Percentiles rank a stretch among this genome's conserved stretches.
These are phyloP conservation scores for Candida stauntonica DNA, from an alignment of 805 yeast genomes.

Conservation along the genomic window DNA sequence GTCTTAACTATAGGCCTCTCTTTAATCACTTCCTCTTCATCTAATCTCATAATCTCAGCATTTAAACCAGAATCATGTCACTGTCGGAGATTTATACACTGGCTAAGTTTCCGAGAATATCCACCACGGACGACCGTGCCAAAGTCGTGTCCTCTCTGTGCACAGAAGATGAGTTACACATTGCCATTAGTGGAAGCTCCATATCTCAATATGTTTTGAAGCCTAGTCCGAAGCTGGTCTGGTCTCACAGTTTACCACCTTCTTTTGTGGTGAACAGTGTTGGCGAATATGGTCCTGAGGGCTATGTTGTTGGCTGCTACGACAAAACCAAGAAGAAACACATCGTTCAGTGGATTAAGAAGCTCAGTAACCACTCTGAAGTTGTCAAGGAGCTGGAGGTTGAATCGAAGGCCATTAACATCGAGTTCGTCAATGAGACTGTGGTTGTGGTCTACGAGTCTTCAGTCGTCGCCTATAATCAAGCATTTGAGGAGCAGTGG, in stretches of 20 bases:
- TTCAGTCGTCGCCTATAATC: constrained; percentile 5
- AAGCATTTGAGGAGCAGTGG: constrained; percentile 15
- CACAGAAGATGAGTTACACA: constrained; percentile 18
- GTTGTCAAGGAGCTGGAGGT: constrained; percentile 16
- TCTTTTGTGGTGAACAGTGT: constrained; percentile 32
- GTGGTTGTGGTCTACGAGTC: constrained; percentile 16
- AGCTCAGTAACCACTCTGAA: constrained; percentile 22
- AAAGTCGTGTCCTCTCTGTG: constrained; percentile 12
- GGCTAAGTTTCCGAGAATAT: constrained; percentile 25
- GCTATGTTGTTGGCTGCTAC: constrained; percentile 17
- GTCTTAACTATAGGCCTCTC: no score
- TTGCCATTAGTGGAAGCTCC: constrained; percentile 28
- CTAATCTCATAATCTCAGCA: no score
- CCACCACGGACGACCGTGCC: constrained; percentile 17
- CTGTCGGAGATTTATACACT: constrained; percentile 23
- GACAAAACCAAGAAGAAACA: constrained; percentile 20
- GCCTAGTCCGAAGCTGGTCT: constrained; percentile 48
- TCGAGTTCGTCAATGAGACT: constrained; percentile 1
- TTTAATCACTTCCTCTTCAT: no score
- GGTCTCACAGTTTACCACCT: constrained; percentile 51
- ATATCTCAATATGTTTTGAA: constrained; percentile 36
- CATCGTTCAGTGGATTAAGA: constrained; percentile 18
- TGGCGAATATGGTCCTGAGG: constrained; percentile 8
- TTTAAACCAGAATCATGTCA: no score
- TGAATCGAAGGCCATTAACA: constrained; percentile 13